Evolutionary conservation across 805 yeast genomes (phyloP), one percentile per base, ranked within the genome.

Genomic region (Schwanniomyces polymorphus): DNA sequence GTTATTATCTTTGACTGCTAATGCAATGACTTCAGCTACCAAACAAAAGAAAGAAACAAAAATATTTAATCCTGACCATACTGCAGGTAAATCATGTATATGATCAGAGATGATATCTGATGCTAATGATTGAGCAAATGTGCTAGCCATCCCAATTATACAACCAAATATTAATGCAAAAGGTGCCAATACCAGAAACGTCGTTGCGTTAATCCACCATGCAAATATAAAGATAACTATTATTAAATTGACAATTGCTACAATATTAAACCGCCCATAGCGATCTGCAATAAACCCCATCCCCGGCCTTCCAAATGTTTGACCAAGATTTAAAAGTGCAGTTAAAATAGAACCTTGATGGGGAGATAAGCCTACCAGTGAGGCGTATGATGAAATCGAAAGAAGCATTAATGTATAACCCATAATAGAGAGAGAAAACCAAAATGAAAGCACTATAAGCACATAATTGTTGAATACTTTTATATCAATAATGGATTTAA

Each of bases 21-120:
- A 74, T 0, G 82, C 86, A 42, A 82, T 75, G 7, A 80, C 73
- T 61, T 82, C 88, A 3, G 81, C 68, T 1, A 75, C 72, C 21
- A 82, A 59, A 5, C 75, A 60, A 27, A 70, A 59, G 3, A 61
- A 38, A 4, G 63, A 49, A 6, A 60, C 67, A 5, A 64, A 51
- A n/a, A 72, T 61, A 48, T 72, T 72, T 46, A 71, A 47, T 0
- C 64, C 67, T 2, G 72, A 61, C 77, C 77, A 72, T 2, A 68
- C 75, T 5, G 74, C 68, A 1, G 75, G 68, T 16, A 68, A 50
- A 44, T 60, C 58, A 12, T 61, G 54, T 1, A 54, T 53, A 11
- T 47, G 51, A 18, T 51, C 54, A 16, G 9, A 14, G 29, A 64
- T 39, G 4, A 60, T 46, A 51, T 60, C 72, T 28, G 56, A 55